A percentile compares a stretch with the other conserved stretches of the same genome.
These are phyloP conservation scores for Calonectria honghensis DNA, from an alignment of 2,329 filamentous ascomycete genomes.

Conservation along the genomic window DNA sequence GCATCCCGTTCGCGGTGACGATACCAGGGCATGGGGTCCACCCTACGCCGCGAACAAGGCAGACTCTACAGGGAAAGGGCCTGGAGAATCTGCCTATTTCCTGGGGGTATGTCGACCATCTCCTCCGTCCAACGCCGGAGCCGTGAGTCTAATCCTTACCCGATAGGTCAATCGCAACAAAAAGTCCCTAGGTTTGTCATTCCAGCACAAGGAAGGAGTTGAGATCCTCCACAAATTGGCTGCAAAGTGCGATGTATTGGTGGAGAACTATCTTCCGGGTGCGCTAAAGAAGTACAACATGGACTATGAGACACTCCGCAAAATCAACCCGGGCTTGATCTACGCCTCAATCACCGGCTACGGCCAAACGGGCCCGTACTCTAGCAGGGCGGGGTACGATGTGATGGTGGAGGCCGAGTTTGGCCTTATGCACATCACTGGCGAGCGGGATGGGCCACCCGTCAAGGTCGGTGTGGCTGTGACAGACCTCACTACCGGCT, in stretches of 20 bases:
- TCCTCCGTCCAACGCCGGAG: background rate
- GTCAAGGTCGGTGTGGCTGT: slow-evolving; percentile 99
- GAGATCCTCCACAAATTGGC: slow-evolving; percentile 91
- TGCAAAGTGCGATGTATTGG: slow-evolving; percentile 90
- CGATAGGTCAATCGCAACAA: slow-evolving; percentile 95
- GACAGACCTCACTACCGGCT: slow-evolving; percentile 93
- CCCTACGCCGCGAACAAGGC: slow-evolving; percentile 89
- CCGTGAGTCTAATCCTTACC: slow-evolving; percentile 42
- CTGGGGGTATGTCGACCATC: slow-evolving; percentile 78
- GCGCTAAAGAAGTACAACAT: slow-evolving; percentile 92
- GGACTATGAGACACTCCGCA: slow-evolving; percentile 87
- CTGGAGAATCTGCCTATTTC: slow-evolving; percentile 97
- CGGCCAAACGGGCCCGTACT: slow-evolving; percentile 94
- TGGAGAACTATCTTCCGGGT: slow-evolving; percentile 97
- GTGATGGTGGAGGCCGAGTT: slow-evolving; percentile 99
- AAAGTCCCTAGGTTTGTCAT: slow-evolving; percentile 93
- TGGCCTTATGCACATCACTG: slow-evolving; percentile 98
- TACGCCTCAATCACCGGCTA: slow-evolving; percentile 99
- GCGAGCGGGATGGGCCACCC: slow-evolving; percentile 88
- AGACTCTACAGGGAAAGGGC: slow-evolving; percentile 76
- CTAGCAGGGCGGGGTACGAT: slow-evolving; percentile 92
- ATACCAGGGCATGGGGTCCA: slow-evolving; percentile 96
- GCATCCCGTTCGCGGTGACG: slow-evolving; percentile 92
- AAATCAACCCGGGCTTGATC: slow-evolving; percentile 90
- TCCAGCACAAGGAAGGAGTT: slow-evolving; percentile 88